Conservation (phyloP, 306 rosid species). For the Oxytropis ochrocephala region DNA sequence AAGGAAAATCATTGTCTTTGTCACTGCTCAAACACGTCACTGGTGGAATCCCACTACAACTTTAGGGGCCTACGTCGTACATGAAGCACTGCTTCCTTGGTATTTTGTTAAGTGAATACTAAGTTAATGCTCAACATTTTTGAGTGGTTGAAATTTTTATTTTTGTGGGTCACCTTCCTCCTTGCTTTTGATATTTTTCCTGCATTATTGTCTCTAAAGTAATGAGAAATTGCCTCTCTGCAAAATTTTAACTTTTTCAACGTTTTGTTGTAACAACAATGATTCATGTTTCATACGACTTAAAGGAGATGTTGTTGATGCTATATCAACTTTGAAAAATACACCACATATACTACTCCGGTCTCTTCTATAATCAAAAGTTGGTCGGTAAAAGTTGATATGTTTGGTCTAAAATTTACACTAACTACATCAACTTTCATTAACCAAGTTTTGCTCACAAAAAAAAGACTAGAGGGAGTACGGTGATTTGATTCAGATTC, state of each 20-base stretch:
- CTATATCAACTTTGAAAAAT: not conserved
- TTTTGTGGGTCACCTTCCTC: constrained; percentile 34
- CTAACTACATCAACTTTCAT: too few relatives aligned
- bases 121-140: constrained; percentile 17
- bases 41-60: constrained; percentile 26
- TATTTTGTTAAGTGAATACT: constrained; percentile 21
- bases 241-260: not conserved
- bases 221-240: constrained; percentile 10
- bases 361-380: too few relatives aligned
- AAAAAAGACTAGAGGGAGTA: too few relatives aligned
- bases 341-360: not conserved
- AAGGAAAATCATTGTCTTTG: constrained; percentile 11
- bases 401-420: too few relatives aligned
- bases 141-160: constrained; percentile 18
- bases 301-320: not conserved
- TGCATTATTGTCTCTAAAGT: constrained; percentile 27
- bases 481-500: not conserved
- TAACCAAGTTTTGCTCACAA: too few relatives aligned
- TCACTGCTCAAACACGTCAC: constrained; percentile 3
- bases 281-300: not conserved
- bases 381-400: too few relatives aligned
- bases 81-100: constrained; percentile 11
- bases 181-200: constrained; percentile 21
- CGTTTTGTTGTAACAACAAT: not conserved
- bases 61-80: constrained; percentile 36